These are phyloP conservation scores for Russula lepida DNA, from an alignment of 768 basidiomycete species.

Conservation along the genomic window DNA sequence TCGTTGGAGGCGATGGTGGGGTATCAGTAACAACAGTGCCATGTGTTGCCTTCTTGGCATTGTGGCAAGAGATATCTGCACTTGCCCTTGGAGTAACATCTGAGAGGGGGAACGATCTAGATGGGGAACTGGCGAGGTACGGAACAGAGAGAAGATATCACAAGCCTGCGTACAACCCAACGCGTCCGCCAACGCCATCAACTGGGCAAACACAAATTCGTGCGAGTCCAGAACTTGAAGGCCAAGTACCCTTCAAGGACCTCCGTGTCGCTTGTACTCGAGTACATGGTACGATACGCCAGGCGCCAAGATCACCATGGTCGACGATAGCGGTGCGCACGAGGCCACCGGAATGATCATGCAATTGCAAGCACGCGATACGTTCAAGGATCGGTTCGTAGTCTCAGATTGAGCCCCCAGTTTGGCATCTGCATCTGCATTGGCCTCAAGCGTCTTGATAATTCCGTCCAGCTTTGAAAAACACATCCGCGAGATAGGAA, in stretches of 20 bases:
- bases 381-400: conserved; percentile 85
- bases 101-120: conserved; percentile 23
- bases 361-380: conserved; percentile 45
- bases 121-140: not conserved
- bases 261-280: conserved; percentile 71
- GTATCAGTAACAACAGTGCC: not conserved
- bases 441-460: conserved; percentile 67
- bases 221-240: conserved; percentile 54
- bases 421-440: conserved; percentile 27
- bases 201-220: conserved; percentile 76
- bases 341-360: conserved; percentile 2
- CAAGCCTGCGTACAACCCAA: conserved; percentile 68
- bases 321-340: conserved; percentile 66
- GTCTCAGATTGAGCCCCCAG: conserved; percentile 47
- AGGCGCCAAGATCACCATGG: conserved; percentile 71
- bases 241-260: conserved; percentile 62
- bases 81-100: conserved; percentile 55
- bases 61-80: conserved; percentile 1
- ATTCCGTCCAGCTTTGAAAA: conserved; percentile 60
- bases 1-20: not conserved
- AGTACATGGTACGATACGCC: conserved; percentile 75
- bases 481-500: conserved; percentile 70
- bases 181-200: conserved; percentile 69
- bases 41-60: not conserved
- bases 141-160: not conserved